Base-by-base conservation (phyloP, 2,329 filamentous ascomycete species). In the Gaeumannomyces sp. region DNA sequence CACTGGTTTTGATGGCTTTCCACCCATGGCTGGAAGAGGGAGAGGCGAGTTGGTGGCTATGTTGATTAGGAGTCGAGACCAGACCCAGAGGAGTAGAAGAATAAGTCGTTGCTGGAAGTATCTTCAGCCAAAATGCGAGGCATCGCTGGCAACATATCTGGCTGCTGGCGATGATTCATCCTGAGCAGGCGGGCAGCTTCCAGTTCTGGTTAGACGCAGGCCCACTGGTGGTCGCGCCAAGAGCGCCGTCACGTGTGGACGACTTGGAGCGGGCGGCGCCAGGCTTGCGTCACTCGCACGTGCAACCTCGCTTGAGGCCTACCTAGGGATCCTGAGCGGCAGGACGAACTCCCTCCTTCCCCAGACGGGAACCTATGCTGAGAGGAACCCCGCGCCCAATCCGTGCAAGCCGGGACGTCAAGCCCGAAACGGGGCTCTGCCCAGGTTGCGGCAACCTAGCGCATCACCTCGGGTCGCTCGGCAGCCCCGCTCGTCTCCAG, bases 1-100 rank as follows among this genome's bases (percentile, higher is more conserved):
- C 13, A 69, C 70, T 10, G 75, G 74, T 62, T 75, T 68, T 3
- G 75, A 75, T 45, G 73, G 70, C 57, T 69, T 68, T 65, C 67
- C 70, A 38, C 72, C 72, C 72, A 73, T 73, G n/a, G 59, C 64
- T 58, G 31, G 38, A 38, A 38, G 62, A 57, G 19, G 19, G 28
- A 13, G 22, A 60, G 22, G 59, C 60, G 59, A 33, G 28, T 35
- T 16, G 31, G 3, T 38, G 31, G 58, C 56, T 28, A 58, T 19
- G 11, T 53, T 8, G n/a, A 11, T 1, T 31, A 14, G 13, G 16
- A 38, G 35, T 13, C 16, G 10, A 11, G 56, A 58, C 25, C 22
- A n/a, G 45, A 53, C 16, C 2, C 8, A 25, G 8, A 14, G 22
- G 19, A 25, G 45, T 1, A 53, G 8, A 10, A 11, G 22, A 7